A percentile compares a stretch with the other conserved stretches of the same genome.
These are phyloP conservation scores for Astrothelium subdiscretum DNA, from an alignment of 495 filamentous ascomycete species.

Conservation along the genomic window DNA sequence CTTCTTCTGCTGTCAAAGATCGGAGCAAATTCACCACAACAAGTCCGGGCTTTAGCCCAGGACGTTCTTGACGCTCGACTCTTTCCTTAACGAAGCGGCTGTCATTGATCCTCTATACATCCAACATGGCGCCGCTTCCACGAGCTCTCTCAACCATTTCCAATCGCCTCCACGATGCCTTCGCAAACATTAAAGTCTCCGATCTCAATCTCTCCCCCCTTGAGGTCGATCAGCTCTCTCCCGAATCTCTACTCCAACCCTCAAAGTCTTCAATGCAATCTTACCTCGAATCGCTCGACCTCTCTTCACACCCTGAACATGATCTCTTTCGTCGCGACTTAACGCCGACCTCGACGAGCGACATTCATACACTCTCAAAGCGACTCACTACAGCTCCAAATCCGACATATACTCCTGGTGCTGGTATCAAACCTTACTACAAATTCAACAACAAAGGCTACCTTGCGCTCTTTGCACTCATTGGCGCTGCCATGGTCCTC, in stretches of 20 bases:
- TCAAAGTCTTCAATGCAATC: neutral
- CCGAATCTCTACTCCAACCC: neutral
- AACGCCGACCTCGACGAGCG: neutral
- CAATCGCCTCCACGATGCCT: slow-evolving; percentile 6
- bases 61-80: neutral
- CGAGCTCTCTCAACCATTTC: slow-evolving; percentile 11
- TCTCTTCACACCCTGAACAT: neutral
- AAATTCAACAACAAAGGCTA: slow-evolving; percentile 74
- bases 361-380: slow-evolving; percentile 2
- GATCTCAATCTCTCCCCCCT: slow-evolving; percentile 9
- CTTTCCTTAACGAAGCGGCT: neutral
- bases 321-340: neutral
- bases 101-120: neutral
- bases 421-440: slow-evolving; percentile 49
- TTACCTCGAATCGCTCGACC: neutral
- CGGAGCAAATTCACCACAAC: neutral
- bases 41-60: slow-evolving; percentile 1
- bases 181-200: neutral
- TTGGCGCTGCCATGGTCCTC: slow-evolving; percentile 68
- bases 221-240: slow-evolving; percentile 12
- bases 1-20: neutral
- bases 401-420: slow-evolving; percentile 25
- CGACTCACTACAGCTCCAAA: slow-evolving; percentile 1
- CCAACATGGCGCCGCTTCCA: slow-evolving; percentile 11
- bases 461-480: slow-evolving; percentile 72